Base-by-base conservation (phyloP, 257 asterid species). In the Misopates orontium region DNA sequence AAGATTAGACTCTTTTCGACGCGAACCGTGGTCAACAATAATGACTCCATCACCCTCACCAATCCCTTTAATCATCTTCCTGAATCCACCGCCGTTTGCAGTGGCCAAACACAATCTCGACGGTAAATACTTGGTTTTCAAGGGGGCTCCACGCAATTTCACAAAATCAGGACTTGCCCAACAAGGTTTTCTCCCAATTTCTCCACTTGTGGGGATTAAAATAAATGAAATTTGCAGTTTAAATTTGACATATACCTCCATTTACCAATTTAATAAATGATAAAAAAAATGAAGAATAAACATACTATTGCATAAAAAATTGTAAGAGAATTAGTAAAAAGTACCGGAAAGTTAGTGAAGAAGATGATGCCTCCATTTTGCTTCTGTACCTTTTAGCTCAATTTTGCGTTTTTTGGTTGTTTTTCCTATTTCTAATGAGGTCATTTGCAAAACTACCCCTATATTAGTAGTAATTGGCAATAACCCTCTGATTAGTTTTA, bases 11-110 rank as follows among this genome's bases (percentile, higher is more conserved):
- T 90, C 96, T 21, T 75, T 78, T 19, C 97, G 91, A 12, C 97
- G 96, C 15, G 99, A 94, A 0, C 99, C 99, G 62, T 94, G 99
- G 79, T 94, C 99, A 21, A 94, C 99, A 64, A 94, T 88, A 69
- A 94, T 80, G 64, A 94, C 80, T 7, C 89, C 99, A 42, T 88
- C 99, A 3, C 87, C 81, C 58, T 70, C 89, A 40, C 69, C 84
- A 56, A 87, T 84, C 44, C 87, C 79, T 14, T 69, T 68, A 2
- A 60, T 60, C 64, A 73, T 74, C 71, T 75, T 82, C 80, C 85
- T 71, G 65, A 75, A 62, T 45, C 84, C 95, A 79, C 87, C 90
- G 60, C 87, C 91, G 69, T 68, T 83, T 61, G 72, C 79, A 64
- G 87, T 71, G 80, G 88, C 88, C 82, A 85, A 62, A 78, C 95